phyloP scores from a whole-genome alignment of 345 rosid species.

The Populus deltoides region DNA sequence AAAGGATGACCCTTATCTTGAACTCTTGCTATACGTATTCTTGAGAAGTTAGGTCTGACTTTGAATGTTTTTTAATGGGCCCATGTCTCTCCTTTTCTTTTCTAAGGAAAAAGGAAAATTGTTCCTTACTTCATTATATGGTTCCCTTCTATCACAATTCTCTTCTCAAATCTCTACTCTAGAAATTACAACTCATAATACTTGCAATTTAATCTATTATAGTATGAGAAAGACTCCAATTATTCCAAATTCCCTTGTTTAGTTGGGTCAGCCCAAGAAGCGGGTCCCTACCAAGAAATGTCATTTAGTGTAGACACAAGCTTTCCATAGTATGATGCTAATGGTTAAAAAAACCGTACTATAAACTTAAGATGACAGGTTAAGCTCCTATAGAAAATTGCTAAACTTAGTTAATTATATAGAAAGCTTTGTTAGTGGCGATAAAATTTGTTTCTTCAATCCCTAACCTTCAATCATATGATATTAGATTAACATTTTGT shows the following conservation, averaged over 20 bases:
- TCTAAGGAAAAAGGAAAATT: neutral
- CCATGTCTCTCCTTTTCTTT: neutral
- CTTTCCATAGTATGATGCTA: conserved; percentile 2
- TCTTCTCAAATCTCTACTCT: neutral
- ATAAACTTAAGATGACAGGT: conserved; percentile 24
- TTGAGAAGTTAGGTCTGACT: too few species aligned
- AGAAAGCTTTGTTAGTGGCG: conserved; percentile 9
- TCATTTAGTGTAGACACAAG: conserved; percentile 18
- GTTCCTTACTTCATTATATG: neutral
- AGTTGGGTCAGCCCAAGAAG: conserved; percentile 44
- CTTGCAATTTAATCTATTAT: neutral
- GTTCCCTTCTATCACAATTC: neutral
- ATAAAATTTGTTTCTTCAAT: conserved; percentile 8
- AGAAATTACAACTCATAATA: too few species aligned
- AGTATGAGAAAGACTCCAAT: neutral
- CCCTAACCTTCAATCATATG: conserved; percentile 26
- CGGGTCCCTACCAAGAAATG: conserved; percentile 27
- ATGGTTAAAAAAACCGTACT: neutral
- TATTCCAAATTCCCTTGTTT: conserved; percentile 5
- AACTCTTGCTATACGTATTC: too few species aligned
- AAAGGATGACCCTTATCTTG: too few species aligned
- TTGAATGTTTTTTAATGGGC: neutral
- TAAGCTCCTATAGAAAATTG: conserved; percentile 28
- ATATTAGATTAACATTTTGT: conserved; percentile 6
- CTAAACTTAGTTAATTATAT: neutral